phyloP scores from a whole-genome alignment of 2,329 filamentous ascomycete genomes.

The Fusarium falciforme region DNA sequence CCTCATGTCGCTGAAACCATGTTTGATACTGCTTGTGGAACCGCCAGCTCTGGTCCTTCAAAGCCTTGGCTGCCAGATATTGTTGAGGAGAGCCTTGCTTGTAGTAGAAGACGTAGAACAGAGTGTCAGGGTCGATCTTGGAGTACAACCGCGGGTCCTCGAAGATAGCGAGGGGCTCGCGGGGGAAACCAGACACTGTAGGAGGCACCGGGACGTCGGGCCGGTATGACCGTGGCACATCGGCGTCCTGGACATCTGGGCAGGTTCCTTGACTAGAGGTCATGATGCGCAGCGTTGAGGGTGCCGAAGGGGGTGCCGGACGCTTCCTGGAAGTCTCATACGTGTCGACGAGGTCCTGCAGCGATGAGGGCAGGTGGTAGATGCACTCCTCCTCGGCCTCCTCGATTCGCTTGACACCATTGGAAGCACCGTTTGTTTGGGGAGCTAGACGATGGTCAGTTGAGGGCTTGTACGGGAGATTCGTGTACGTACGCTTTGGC shows the following conservation, averaged over 20 bases:
- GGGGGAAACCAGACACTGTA: conserved; percentile 86
- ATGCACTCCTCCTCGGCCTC: conserved; percentile 79
- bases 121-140: conserved; percentile 91
- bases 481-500: conserved; percentile 55
- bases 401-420: conserved; percentile 61
- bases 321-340: conserved; percentile 86
- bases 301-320: conserved; percentile 69
- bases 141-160: conserved; percentile 90
- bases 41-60: conserved; percentile 98
- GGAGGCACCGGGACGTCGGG: conserved; percentile 82
- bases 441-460: conserved; percentile 45
- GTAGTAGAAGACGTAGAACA: conserved; percentile 99
- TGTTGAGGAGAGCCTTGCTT: conserved; percentile 96
- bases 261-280: conserved; percentile 77
- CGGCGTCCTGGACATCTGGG: conserved; percentile 82
- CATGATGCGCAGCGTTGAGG: conserved; percentile 79
- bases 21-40: conserved; percentile 99
- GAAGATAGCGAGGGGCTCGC: conserved; percentile 90
- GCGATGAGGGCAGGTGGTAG: conserved; percentile 88
- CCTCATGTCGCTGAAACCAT: conserved; percentile 98
- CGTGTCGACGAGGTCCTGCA: conserved; percentile 91
- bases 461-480: not conserved
- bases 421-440: conserved; percentile 64
- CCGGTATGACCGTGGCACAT: conserved; percentile 85
- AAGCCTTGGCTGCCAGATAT: conserved; percentile 92